Evolutionary conservation across 2,329 filamentous ascomycete genomes (phyloP).

Genomic region (Dactylellina cionopaga): DNA sequence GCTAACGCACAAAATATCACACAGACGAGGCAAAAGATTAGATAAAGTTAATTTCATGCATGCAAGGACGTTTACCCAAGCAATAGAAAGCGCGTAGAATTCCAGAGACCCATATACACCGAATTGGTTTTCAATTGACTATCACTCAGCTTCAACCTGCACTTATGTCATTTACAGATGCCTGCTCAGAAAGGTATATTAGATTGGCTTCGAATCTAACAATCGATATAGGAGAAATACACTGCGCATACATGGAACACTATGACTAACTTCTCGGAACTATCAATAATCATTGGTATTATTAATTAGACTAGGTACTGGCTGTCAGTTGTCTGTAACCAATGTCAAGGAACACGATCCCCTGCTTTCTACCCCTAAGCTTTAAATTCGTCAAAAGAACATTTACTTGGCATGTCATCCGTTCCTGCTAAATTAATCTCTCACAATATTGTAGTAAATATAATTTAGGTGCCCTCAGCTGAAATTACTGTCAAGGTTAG

Average conservation of each 20-base stretch:
- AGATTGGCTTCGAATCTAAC: too few relatives aligned
- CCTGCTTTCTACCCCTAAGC: constrained; percentile 10
- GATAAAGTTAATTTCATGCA: background rate
- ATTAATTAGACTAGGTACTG: constrained; percentile 28
- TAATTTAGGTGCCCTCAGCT: background rate
- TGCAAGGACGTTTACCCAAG: background rate
- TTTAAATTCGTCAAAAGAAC: background rate
- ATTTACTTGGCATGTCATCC: background rate
- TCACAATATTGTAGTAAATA: background rate
- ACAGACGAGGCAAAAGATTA: background rate
- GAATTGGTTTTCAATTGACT: constrained; percentile 37
- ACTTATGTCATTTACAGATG: background rate
- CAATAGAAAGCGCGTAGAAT: constrained; percentile 6
- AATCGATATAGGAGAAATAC: too few relatives aligned
- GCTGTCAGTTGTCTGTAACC: constrained; percentile 11
- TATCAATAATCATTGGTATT: constrained; percentile 27
- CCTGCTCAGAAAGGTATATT: constrained; percentile 28
- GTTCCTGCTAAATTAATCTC: constrained; percentile 23
- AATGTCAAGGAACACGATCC: constrained; percentile 23
- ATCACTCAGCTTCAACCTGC: constrained; percentile 23
- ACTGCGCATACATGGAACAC: constrained; percentile 22
- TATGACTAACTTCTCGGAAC: constrained; percentile 13
- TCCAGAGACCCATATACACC: background rate
- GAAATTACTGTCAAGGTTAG: constrained; percentile 1
- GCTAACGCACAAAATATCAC: constrained; percentile 42